Conservation (phyloP, 495 filamentous ascomycete species). For the Xylona heveae region DNA sequence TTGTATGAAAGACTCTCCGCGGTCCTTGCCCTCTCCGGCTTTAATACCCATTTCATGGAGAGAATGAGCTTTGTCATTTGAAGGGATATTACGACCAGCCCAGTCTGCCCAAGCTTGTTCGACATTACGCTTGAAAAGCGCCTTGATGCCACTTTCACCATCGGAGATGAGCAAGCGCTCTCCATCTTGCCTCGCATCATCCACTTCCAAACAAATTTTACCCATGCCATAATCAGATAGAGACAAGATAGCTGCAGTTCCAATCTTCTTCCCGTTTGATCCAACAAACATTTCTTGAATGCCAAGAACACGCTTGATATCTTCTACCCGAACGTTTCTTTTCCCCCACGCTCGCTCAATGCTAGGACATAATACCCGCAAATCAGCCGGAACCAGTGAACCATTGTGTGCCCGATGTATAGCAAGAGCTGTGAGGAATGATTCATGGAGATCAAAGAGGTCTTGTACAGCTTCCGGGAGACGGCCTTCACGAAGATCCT, state of each 20-base stretch:
- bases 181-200: no score
- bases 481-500: no score
- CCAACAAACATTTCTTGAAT: conserved; percentile 19
- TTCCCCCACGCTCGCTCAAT: conserved; percentile 39
- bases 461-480: conserved; percentile 32
- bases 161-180: no score
- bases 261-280: no score
- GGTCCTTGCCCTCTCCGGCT: no score
- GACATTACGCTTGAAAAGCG: conserved; percentile 27
- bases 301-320: conserved; percentile 34
- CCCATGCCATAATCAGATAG: conserved; percentile 38
- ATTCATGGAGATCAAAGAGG: conserved; percentile 30
- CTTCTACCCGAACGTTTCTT: conserved; percentile 31
- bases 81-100: no score
- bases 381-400: conserved; percentile 31
- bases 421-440: conserved; percentile 34
- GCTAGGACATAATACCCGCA: conserved; percentile 29
- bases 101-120: conserved; percentile 22
- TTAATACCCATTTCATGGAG: no score
- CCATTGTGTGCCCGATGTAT: conserved; percentile 46
- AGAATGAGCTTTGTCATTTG: no score
- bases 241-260: conserved; percentile 4
- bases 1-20: conserved; percentile 29
- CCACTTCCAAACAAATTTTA: conserved; percentile 24
- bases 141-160: conserved; percentile 29